These are phyloP conservation scores for Botrytis deweyae DNA, from an alignment of 2,329 filamentous ascomycete species.

Conservation along the genomic window DNA sequence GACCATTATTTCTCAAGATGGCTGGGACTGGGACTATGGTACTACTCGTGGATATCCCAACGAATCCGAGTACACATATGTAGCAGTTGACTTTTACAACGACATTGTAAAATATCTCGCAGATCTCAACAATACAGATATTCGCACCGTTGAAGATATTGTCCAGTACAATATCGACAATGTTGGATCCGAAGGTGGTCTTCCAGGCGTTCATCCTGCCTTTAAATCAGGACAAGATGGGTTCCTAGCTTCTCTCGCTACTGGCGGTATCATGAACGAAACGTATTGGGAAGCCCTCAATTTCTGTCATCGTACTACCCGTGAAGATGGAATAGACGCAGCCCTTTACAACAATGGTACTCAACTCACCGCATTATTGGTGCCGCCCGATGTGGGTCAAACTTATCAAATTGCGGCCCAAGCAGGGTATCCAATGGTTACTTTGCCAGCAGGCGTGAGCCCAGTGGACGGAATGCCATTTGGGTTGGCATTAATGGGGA, in stretches of 20 bases:
- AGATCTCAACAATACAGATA: conserved; percentile 56
- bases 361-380: conserved; percentile 61
- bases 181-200: conserved; percentile 64
- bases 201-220: conserved; percentile 59
- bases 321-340: conserved; percentile 68
- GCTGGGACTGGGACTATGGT: conserved; percentile 76
- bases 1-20: conserved; percentile 60
- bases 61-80: conserved; percentile 70
- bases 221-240: conserved; percentile 71
- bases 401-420: conserved; percentile 70
- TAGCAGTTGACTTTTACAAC: conserved; percentile 70
- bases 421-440: conserved; percentile 72
- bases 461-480: conserved; percentile 58
- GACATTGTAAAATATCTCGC: conserved; percentile 46
- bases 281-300: conserved; percentile 66
- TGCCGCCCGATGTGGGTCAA: conserved; percentile 67
- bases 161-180: conserved; percentile 64
- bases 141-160: conserved; percentile 60
- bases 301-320: conserved; percentile 57
- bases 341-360: conserved; percentile 52
- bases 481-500: conserved; percentile 59
- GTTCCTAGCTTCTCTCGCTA: conserved; percentile 62
- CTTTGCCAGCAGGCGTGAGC: conserved; percentile 62
- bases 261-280: conserved; percentile 60
- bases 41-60: conserved; percentile 62